These are phyloP conservation scores for Epithemia pelagica DNA, from an alignment of 108 stramenopile genomes.

Conservation along the genomic window DNA sequence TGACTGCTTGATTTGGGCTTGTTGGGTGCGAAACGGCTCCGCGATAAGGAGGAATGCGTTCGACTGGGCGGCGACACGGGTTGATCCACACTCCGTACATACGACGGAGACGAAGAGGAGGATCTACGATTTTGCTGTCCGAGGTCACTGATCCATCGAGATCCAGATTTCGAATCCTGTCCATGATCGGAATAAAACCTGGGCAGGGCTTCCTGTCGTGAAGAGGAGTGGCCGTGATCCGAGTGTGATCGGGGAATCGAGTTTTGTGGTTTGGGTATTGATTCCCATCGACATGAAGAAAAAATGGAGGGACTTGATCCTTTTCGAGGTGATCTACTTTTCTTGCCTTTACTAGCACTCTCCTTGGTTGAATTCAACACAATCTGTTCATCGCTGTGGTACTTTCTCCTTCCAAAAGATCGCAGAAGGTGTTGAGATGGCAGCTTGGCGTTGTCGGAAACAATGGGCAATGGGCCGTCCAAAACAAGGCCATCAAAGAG, in stretches of 20 bases:
- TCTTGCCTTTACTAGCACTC: too few species aligned
- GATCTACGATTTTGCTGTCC: too few species aligned
- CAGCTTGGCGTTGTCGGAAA: neutral
- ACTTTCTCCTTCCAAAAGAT: neutral
- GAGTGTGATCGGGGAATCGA: neutral
- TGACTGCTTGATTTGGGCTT: too few species aligned
- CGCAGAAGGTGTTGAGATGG: neutral
- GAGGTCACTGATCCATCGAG: too few species aligned
- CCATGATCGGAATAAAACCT: too few species aligned
- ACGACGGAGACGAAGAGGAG: too few species aligned
- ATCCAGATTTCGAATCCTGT: too few species aligned
- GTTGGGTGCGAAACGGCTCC: too few species aligned
- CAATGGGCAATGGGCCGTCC: neutral
- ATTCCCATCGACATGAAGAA: neutral
- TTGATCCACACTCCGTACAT: too few species aligned
- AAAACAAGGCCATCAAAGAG: neutral
- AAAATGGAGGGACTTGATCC: neutral
- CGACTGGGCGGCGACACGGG: too few species aligned
- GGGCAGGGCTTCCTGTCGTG: too few species aligned
- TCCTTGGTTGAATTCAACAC: neutral
- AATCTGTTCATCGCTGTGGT: neutral
- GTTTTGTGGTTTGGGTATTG: neutral
- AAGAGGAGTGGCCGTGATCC: neutral
- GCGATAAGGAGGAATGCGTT: too few species aligned
- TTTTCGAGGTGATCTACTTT: neutral